Evolutionary conservation across 2,329 filamentous ascomycete species (phyloP), one percentile per base, ranked within the genome.

Genomic region (Colletotrichum sojae): DNA sequence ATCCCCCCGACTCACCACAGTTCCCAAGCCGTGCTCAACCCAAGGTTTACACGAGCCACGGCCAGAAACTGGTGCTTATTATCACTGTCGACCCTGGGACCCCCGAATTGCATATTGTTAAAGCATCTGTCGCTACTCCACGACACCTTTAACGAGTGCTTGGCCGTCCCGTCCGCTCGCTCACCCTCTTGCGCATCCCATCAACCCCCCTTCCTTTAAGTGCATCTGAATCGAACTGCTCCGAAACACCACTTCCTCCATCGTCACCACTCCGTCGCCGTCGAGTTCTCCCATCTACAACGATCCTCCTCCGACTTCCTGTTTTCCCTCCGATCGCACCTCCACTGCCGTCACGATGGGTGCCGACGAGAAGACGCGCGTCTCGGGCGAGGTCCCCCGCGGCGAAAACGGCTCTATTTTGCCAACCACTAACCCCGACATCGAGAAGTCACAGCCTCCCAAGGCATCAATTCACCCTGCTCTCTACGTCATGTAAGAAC

Each of bases 391-490:
- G 81, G 85, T 88, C 75, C 84, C 88, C 66, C 88, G 92, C 80
- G 76, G 81, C 61, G 87, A 90, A 72, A 81, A 83, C 73, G 83
- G 83, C 76, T 89, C 86, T 51, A 86, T 94, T 67, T 86, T 98
- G 78, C 95, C 95, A 36, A 94, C 91, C 12, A 89, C 93, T 80
- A 97, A 95, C 80, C 92, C 92, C 25, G 88, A 90, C 25, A 83
- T 86, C 63, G 90, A 95, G 80, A 95, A 95, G 86, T 77, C 87
- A 67, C 87, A 91, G 77, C 84, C 89, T 62, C 80, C 90, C 66
- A 90, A 91, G 81, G 76, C 89, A 46, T 78, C 87, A 49, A 85
- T 97, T 74, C 94, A 95, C 78, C 92, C 95, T 68, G 90, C 92
- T n/a, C 83, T 97, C 81, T 98, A 98, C 82, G 94, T 98, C 40